Evolutionary conservation across 1,284 basidiomycete genomes (phyloP).

Genomic region (Microbotryum lychnidis-dioicae): DNA sequence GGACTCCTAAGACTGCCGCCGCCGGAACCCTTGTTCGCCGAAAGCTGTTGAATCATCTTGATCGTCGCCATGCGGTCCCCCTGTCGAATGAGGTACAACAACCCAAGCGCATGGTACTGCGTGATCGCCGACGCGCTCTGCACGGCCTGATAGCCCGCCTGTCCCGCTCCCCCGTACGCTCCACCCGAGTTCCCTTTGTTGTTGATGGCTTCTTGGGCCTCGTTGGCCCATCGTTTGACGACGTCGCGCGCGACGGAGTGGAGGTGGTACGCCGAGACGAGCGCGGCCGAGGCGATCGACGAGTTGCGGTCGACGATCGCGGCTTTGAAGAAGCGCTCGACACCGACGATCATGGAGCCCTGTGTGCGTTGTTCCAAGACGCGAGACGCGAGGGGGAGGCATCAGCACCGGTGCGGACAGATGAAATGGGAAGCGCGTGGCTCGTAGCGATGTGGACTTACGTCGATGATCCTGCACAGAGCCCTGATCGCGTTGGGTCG

Average conservation of each 20-base stretch:
- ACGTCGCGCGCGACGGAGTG: constrained; percentile 88
- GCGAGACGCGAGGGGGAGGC: too few relatives aligned
- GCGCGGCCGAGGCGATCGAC: constrained; percentile 88
- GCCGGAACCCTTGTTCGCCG: constrained; percentile 63
- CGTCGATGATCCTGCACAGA: constrained; percentile 92
- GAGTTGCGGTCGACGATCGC: constrained; percentile 97
- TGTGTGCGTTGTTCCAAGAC: constrained; percentile 37
- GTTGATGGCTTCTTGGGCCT: constrained; percentile 92
- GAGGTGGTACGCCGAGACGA: constrained; percentile 93
- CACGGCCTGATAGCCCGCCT: constrained; percentile 60
- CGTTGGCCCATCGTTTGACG: constrained; percentile 96
- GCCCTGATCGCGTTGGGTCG: constrained; percentile 96
- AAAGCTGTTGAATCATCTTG: constrained; percentile 91
- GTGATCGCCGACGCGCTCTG: constrained; percentile 83
- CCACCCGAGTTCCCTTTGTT: constrained; percentile 70
- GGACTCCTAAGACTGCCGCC: constrained; percentile 83
- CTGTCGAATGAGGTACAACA: constrained; percentile 90
- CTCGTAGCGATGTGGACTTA: constrained; percentile 45
- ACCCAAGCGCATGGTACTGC: constrained; percentile 93
- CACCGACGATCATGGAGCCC: constrained; percentile 95
- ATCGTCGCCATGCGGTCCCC: constrained; percentile 98
- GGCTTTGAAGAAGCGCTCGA: constrained; percentile 98
- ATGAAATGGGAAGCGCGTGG: background rate
- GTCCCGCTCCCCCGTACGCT: constrained; percentile 46
- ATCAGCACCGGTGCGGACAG: background rate